Conservation (phyloP, 306 rosid species). For the Cicer yamashitae region DNA sequence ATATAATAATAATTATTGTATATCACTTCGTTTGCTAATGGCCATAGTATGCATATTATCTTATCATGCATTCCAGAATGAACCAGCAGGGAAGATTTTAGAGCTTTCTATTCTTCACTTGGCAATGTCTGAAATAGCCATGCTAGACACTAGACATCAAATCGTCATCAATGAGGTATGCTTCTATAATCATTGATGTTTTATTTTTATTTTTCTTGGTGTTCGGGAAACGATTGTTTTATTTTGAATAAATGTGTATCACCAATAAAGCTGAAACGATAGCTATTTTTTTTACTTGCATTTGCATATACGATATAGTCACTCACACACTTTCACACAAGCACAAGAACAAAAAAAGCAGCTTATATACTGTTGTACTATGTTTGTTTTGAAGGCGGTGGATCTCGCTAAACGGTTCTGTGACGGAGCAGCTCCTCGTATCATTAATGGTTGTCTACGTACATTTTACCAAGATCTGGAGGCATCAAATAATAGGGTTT, state of each 20-base stretch:
- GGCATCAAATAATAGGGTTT: constrained; percentile 36
- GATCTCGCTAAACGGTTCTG: constrained; percentile 96
- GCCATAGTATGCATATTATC: constrained; percentile 37
- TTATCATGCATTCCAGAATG: constrained; percentile 56
- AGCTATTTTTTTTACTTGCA: not conserved
- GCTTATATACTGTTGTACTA: not conserved
- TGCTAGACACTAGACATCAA: constrained; percentile 74
- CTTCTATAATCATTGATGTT: not conserved
- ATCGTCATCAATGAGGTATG: constrained; percentile 90
- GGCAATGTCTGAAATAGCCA: constrained; percentile 89
- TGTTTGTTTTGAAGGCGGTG: constrained; percentile 70
- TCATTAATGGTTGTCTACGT: constrained; percentile 89
- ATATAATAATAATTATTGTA: constrained; percentile 29
- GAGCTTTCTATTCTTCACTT: constrained; percentile 94
- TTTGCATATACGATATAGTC: not conserved
- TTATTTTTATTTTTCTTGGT: not conserved
- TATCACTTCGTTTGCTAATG: constrained; percentile 29
- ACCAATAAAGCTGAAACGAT: not conserved
- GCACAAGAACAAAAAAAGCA: not conserved
- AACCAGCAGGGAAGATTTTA: constrained; percentile 81
- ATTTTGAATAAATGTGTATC: not conserved
- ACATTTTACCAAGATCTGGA: constrained; percentile 63
- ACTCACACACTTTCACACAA: constrained; percentile 8
- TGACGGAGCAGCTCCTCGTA: constrained; percentile 93
- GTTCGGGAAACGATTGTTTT: not conserved